Base-by-base conservation (phyloP, 192 early-diverging fungal genomes). In the Glomus cerebriforme region DNA sequence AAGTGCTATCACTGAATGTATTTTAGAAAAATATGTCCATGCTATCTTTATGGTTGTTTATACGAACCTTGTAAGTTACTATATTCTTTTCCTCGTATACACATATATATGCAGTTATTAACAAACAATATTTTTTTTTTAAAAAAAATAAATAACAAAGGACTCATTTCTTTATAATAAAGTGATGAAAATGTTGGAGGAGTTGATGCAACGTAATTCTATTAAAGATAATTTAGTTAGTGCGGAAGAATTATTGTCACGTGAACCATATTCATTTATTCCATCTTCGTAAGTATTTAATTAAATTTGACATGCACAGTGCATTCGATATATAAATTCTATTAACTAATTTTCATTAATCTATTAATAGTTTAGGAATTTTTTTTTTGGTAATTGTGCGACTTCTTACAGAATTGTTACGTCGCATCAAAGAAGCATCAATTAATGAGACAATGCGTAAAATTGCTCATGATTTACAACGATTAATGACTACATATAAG, bases 31-130 rank as follows among this genome's bases (percentile, higher is more conserved):
- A 22, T 73, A 84, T 27, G 65, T 79, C 12, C 77, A 81, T 37
- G 35, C 75, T 7, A 83, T 86, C 2, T 86, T 77, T 74, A 68
- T 80, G 5, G 70, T 69, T 0, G 81, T 86, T 1, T 86, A 83
- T 67, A n/a, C 29, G 2, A 63, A 84, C n/a, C 54, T 81, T 32
- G 66, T 68, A 68, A 39, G 10, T 39, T 39, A n/a, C n/a, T n/a
- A n/a, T n/a, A n/a, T n/a, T n/a, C n/a, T n/a, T n/a, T n/a, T n/a
- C n/a, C n/a, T n/a, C n/a, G n/a, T n/a, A n/a, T n/a, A n/a, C n/a
- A n/a, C n/a, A n/a, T n/a, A n/a, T n/a, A n/a, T n/a, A n/a, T n/a
- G n/a, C n/a, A n/a, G n/a, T n/a, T n/a, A n/a, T n/a, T n/a, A n/a
- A n/a, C n/a, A n/a, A n/a, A n/a, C n/a, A n/a, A n/a, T n/a, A n/a